Percentiles rank a stretch among this genome's conserved stretches.
These are phyloP conservation scores for Datisca glomerata DNA, from an alignment of 306 rosid species.

Conservation along the genomic window DNA sequence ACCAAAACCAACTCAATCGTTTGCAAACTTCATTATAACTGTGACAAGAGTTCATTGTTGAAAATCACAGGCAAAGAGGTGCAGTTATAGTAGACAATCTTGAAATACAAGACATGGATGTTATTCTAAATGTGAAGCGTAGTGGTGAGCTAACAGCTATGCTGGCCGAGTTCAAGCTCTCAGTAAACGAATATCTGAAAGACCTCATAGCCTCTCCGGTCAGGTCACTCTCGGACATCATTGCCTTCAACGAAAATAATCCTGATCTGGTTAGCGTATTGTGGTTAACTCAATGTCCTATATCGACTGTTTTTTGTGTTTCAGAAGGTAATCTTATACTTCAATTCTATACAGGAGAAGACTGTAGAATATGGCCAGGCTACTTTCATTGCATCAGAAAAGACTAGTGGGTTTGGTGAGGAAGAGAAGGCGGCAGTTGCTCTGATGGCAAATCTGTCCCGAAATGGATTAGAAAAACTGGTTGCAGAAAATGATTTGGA, in stretches of 20 bases:
- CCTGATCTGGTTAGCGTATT: conserved; percentile 11
- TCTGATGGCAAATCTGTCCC: conserved; percentile 14
- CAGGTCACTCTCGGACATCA: conserved; percentile 36
- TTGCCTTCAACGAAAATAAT: conserved; percentile 34
- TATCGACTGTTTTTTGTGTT: too few relatives aligned
- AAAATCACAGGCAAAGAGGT: conserved; percentile 36
- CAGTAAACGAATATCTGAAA: conserved; percentile 26
- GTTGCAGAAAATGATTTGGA: conserved; percentile 22
- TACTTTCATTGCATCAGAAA: conserved; percentile 10
- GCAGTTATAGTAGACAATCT: conserved; percentile 45
- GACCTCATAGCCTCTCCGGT: conserved; percentile 42
- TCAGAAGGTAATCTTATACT: background rate
- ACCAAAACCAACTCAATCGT: background rate
- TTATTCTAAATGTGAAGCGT: conserved; percentile 8
- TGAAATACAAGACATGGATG: conserved; percentile 27
- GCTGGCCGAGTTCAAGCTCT: conserved; percentile 34
- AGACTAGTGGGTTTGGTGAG: conserved; percentile 18
- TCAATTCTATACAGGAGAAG: conserved; percentile 15
- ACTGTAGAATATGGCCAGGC: conserved; percentile 22
- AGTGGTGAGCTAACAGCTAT: conserved; percentile 26
- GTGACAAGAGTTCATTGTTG: background rate
- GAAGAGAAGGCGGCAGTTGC: conserved; percentile 14
- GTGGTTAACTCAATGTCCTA: too few relatives aligned
- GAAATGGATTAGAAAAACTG: conserved; percentile 24
- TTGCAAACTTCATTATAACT: background rate